Percentiles rank a stretch among this genome's conserved stretches.
Evolutionary conservation across 1,284 basidiomycete genomes (phyloP).

Genomic region (Crucibulum parvulum): DNA sequence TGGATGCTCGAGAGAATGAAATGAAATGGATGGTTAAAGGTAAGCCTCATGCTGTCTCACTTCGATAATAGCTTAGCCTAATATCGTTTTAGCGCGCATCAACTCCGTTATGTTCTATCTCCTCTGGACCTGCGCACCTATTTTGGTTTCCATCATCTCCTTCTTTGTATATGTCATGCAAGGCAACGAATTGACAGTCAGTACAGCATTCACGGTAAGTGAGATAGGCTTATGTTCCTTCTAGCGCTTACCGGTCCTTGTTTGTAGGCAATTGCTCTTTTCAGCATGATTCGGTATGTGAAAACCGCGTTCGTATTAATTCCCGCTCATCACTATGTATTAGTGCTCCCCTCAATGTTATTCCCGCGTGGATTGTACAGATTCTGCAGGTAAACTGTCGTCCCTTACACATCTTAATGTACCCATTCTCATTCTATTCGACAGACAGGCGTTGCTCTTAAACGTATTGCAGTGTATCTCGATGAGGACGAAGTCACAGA

Average conservation of each 20-base stretch:
- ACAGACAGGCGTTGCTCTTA: conserved; percentile 77
- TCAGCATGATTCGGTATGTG: conserved; percentile 69
- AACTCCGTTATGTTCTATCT: conserved; percentile 70
- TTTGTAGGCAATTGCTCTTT: conserved; percentile 69
- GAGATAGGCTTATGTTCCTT: conserved; percentile 2
- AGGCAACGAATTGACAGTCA: conserved; percentile 71
- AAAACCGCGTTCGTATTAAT: not conserved
- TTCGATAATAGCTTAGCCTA: conserved; percentile 37
- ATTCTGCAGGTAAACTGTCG: conserved; percentile 53
- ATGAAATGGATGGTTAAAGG: conserved; percentile 77
- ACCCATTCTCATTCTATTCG: conserved; percentile 7
- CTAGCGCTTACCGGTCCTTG: conserved; percentile 4
- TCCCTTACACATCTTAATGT: too few relatives aligned
- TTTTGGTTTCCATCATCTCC: conserved; percentile 66
- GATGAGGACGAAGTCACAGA: conserved; percentile 83
- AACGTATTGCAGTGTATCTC: conserved; percentile 84
- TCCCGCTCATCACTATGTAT: not conserved
- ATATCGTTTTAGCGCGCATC: conserved; percentile 53
- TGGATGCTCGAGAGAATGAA: conserved; percentile 68
- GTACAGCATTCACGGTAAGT: conserved; percentile 74
- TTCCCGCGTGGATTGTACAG: conserved; percentile 72
- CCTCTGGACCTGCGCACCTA: conserved; percentile 73
- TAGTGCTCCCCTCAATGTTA: conserved; percentile 70
- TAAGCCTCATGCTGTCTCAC: conserved; percentile 21
- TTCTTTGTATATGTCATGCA: conserved; percentile 68